Evolutionary conservation across 805 yeast species (phyloP), one percentile per base, ranked within the genome.

Genomic region (Komagataella mondaviorum): DNA sequence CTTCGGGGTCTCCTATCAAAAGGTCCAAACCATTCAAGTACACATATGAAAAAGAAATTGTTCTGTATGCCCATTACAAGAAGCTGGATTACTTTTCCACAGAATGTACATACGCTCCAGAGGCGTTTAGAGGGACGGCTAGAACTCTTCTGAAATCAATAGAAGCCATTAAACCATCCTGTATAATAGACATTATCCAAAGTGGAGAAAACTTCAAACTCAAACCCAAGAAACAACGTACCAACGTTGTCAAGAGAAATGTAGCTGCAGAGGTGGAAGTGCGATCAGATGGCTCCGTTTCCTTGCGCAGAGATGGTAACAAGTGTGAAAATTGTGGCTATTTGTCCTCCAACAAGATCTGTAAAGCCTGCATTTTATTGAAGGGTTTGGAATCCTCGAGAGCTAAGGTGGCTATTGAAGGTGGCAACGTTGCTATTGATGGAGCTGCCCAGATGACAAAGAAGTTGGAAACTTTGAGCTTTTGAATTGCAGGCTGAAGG

Each of bases 91-190:
- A 93, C 63, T 93, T 93, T 64, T 86, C 96, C 7, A 93, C 99
- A 0, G 99, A 93, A 62, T 93, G 99, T 64, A 84, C 96, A 0
- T 93, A 93, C 69, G 96, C 99, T 0, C 98, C 99, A 1, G 99
- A 93, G 64, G 98, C 99, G 0, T 93, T 93, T 61, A 73, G 99
- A 57, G 99, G 99, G 17, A 93, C 98, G 0, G 96, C 99, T 0
- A 77, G 99, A 62, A 88, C 89, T 53, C 71, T 93, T 23, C 81
- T 93, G 73, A 93, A 93, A 67, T 86, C 88, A 56, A 69, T 93
- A 46, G 99, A 93, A 63, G 79, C 91, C 3, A 81, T 90, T 1
- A 76, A 97, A 58, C 96, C 99, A 14, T 82, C 93, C 44, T 85
- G 96, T 60, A 93, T 93, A 52, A 79, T 93, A 64, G 99, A 93